Conservation (phyloP, 176 grass and related monocot genomes). For the Cenchrus purpureus region DNA sequence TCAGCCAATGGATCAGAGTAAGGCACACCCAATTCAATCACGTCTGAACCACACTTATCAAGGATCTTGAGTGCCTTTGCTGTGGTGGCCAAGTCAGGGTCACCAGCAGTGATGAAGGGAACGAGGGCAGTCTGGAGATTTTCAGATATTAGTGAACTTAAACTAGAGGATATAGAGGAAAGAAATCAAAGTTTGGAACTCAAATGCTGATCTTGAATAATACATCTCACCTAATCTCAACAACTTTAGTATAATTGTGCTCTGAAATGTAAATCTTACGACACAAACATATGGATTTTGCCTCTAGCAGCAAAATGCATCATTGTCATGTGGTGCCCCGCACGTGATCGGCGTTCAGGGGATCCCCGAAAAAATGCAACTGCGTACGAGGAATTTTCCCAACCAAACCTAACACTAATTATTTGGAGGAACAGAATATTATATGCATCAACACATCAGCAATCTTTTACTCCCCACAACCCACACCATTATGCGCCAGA, state of each 20-base stretch:
- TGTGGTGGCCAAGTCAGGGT: slow-evolving; percentile 85
- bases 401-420: neutral
- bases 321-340: neutral
- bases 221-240: neutral
- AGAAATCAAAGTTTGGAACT: neutral
- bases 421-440: neutral
- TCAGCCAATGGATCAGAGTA: slow-evolving; percentile 95
- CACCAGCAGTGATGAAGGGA: slow-evolving; percentile 95
- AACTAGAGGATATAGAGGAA: neutral
- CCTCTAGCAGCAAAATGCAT: neutral
- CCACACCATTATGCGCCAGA: neutral
- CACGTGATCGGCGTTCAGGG: neutral
- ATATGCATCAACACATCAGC: neutral
- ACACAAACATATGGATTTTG: neutral
- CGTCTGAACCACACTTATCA: slow-evolving; percentile 81
- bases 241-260: neutral
- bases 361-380: neutral
- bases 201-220: neutral
- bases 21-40: slow-evolving; percentile 95
- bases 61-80: slow-evolving; percentile 86
- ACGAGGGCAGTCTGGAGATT: slow-evolving; percentile 67
- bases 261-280: neutral
- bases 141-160: neutral
- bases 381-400: neutral
- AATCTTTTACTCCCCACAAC: neutral